phyloP scores from a whole-genome alignment of 139 green algal genomes.

The Marvania coccoides region DNA sequence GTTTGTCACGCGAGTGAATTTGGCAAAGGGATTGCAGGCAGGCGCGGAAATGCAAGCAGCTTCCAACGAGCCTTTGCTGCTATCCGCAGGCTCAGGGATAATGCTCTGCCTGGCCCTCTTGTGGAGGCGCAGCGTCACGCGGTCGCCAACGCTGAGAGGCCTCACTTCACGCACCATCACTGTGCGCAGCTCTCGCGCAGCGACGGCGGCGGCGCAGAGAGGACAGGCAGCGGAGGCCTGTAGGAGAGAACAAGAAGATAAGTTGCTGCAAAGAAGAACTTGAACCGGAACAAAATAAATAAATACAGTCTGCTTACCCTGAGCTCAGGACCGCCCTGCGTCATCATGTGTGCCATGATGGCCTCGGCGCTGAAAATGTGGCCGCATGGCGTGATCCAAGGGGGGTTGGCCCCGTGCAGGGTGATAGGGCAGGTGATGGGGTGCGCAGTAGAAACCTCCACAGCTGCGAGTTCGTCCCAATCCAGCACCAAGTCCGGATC shows the following conservation, averaged over 20 bases:
- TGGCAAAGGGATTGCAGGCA: conserved; percentile 42
- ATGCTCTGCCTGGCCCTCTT: background rate
- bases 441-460: conserved; percentile 18
- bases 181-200: background rate
- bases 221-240: conserved; percentile 29
- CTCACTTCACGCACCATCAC: background rate
- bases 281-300: too few species aligned
- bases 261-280: too few species aligned
- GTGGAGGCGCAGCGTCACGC: background rate
- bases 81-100: background rate
- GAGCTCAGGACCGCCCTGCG: conserved; percentile 51
- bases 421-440: conserved; percentile 75
- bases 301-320: too few species aligned
- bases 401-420: conserved; percentile 58
- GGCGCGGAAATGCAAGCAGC: too few species aligned
- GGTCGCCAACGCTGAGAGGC: background rate
- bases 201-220: conserved; percentile 17
- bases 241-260: too few species aligned
- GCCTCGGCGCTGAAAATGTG: conserved; percentile 75
- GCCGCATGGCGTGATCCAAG: conserved; percentile 83
- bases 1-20: conserved; percentile 56
- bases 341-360: conserved; percentile 77
- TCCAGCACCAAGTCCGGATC: conserved; percentile 75
- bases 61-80: background rate
- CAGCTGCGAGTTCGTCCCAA: conserved; percentile 40